phyloP scores from a whole-genome alignment of 1,139 yeast genomes.

The Petasospora fabianii region DNA sequence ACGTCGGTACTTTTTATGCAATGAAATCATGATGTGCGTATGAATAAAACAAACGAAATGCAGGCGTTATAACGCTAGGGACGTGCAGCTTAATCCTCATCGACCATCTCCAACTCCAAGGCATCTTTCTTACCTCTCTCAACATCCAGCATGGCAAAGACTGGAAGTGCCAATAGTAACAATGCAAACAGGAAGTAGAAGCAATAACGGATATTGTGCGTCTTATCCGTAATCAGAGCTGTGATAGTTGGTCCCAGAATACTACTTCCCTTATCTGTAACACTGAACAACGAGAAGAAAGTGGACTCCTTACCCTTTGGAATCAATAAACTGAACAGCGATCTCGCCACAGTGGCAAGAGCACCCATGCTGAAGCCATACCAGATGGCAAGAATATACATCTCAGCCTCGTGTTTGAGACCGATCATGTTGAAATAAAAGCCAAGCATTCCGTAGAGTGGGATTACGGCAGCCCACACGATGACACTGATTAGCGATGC shows the following conservation, averaged over 20 bases:
- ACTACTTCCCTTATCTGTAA: slow-evolving; percentile 73
- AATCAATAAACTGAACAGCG: slow-evolving; percentile 58
- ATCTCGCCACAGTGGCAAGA: slow-evolving; percentile 58
- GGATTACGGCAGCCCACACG: slow-evolving; percentile 58
- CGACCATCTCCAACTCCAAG: slow-evolving; percentile 28
- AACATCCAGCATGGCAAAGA: slow-evolving; percentile 47
- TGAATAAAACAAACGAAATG: no score
- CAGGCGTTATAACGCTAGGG: no score
- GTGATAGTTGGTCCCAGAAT: slow-evolving; percentile 64
- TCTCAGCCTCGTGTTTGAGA: slow-evolving; percentile 55
- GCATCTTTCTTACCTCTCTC: slow-evolving; percentile 55
- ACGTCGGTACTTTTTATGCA: no score
- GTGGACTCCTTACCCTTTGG: slow-evolving; percentile 69
- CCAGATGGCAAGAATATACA: slow-evolving; percentile 63
- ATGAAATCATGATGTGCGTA: no score
- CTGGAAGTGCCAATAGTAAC: slow-evolving; percentile 48
- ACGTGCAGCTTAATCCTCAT: slow-evolving; percentile 21
- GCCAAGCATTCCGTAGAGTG: slow-evolving; percentile 62
- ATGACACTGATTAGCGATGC: slow-evolving; percentile 48
- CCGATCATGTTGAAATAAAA: slow-evolving; percentile 50
- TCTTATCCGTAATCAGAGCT: slow-evolving; percentile 60
- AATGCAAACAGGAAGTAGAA: slow-evolving; percentile 55
- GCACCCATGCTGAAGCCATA: slow-evolving; percentile 72
- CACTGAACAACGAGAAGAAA: slow-evolving; percentile 64
- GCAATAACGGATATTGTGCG: slow-evolving; percentile 66